A percentile compares a stretch with the other conserved stretches of the same genome.
phyloP scores from a whole-genome alignment of 1,284 basidiomycete species.

The Xerocomus cyaneibrunnescens region DNA sequence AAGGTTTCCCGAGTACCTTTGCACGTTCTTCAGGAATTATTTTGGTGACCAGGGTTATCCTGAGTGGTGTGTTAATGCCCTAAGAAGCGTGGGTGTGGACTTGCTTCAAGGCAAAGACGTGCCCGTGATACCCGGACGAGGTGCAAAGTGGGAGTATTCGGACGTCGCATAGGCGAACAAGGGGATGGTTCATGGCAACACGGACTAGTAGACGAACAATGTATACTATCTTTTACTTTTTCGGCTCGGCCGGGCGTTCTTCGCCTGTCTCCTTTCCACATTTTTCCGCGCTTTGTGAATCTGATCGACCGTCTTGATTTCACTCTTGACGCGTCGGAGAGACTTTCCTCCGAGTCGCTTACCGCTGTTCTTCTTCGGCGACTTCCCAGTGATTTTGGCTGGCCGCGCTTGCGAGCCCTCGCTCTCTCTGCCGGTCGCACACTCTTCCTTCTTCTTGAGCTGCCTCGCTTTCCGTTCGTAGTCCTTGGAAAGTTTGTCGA shows the following conservation, averaged over 20 bases:
- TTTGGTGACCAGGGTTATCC: conserved; percentile 73
- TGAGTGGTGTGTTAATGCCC: conserved; percentile 79
- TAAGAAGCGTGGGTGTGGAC: conserved; percentile 74
- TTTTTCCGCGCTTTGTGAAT: conserved; percentile 74
- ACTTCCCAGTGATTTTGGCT: conserved; percentile 18
- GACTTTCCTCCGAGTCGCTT: conserved; percentile 59
- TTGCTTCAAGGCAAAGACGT: conserved; percentile 53
- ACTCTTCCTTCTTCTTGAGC: conserved; percentile 52
- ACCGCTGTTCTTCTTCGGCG: conserved; percentile 32
- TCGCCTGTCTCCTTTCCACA: conserved; percentile 61
- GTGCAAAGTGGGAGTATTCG: conserved; percentile 75
- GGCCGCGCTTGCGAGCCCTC: conserved; percentile 16
- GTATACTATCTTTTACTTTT: conserved; percentile 48
- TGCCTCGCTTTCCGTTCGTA: conserved; percentile 72
- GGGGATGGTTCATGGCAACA: conserved; percentile 1
- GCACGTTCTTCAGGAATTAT: conserved; percentile 69
- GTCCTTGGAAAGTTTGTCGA: conserved; percentile 65
- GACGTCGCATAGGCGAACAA: conserved; percentile 23
- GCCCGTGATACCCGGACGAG: conserved; percentile 56
- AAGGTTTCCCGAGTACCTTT: conserved; percentile 73
- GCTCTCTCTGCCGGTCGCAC: conserved; percentile 24
- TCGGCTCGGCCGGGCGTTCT: conserved; percentile 69
- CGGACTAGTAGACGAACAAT: conserved; percentile 10
- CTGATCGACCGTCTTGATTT: conserved; percentile 82
- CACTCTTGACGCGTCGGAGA: conserved; percentile 63